Evolutionary conservation across 139 green algal genomes (phyloP), one percentile per base, ranked within the genome.

Genomic region (Chlorella sp.): DNA sequence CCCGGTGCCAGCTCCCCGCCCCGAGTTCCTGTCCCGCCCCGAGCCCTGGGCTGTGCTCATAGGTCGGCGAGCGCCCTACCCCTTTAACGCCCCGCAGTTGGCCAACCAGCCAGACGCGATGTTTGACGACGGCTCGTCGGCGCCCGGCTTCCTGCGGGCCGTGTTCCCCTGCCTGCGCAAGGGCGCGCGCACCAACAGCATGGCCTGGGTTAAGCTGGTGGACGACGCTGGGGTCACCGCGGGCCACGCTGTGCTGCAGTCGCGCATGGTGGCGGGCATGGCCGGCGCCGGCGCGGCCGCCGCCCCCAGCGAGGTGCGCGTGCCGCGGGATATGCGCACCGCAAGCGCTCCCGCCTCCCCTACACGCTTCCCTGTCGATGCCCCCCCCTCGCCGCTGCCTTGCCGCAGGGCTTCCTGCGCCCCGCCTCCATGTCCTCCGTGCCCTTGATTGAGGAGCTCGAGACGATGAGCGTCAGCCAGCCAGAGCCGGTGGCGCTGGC

Each of bases 181-280:
- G 45, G 68, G 68, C 62, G 27, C 29, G 41, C 23, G 8, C 3
- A 14, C 45, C 50, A 48, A 41, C 64, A 50, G 23, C 64, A 85
- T 85, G 79, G 72, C 73, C 23, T 85, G 79, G 79, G 67, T 85
- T 19, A 71, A 72, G 73, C 73, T 85, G 64, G 68, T 76, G 41
- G 74, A 77, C 27, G 50, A 55, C 11, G 45, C 67, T 27, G 79
- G 79, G 8, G 50, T 55, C 23, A 48, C 53, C 33, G 58, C 65
- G 27, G 79, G 79, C 12, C 79, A 85, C 60, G 67, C 73, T 7
- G 74, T 85, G 46, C 48, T 85, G n/a, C 77, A 74, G 17, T 56
- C 79, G 9, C 73, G 73, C 36, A 73, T 79, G n/a, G n/a, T n/a
- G n/a, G n/a, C n/a, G n/a, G n/a, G n/a, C n/a, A n/a, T n/a, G n/a